Conservation (phyloP, 2,329 filamentous ascomycete genomes). For the Fusarium verticillioides region DNA sequence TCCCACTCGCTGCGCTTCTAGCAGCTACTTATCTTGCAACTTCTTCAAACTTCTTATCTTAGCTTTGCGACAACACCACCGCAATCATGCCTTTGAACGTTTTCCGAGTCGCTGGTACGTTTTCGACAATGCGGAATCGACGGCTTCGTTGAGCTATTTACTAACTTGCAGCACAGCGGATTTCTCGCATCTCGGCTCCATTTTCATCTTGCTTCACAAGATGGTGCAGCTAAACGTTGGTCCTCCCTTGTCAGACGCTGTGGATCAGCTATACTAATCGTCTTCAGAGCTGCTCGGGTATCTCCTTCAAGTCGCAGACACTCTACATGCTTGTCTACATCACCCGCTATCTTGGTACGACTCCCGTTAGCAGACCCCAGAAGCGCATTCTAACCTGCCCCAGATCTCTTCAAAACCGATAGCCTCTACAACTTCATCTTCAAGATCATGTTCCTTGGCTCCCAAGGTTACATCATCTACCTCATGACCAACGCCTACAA, state of each 20-base stretch:
- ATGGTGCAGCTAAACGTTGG: slow-evolving; percentile 92
- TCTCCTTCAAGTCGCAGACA: slow-evolving; percentile 98
- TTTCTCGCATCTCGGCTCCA: slow-evolving; percentile 93
- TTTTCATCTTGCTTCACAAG: slow-evolving; percentile 95
- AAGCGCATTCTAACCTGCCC: slow-evolving; percentile 4
- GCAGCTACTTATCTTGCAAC: slow-evolving; percentile 26
- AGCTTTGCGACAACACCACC: slow-evolving; percentile 29
- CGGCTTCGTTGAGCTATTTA: neutral
- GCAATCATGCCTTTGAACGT: slow-evolving; percentile 63
- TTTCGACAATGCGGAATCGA: slow-evolving; percentile 1
- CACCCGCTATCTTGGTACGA: slow-evolving; percentile 87
- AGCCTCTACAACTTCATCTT: slow-evolving; percentile 94
- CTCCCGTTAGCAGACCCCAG: neutral
- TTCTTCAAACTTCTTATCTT: slow-evolving; percentile 10
- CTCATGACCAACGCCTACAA: slow-evolving; percentile 98
- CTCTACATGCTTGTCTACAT: slow-evolving; percentile 95
- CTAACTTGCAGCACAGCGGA: slow-evolving; percentile 70
- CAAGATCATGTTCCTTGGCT: slow-evolving; percentile 93
- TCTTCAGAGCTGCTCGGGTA: slow-evolving; percentile 90
- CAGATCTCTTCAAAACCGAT: slow-evolving; percentile 86
- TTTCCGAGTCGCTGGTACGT: slow-evolving; percentile 67
- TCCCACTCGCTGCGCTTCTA: slow-evolving; percentile 30
- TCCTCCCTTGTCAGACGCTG: slow-evolving; percentile 15
- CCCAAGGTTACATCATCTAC: slow-evolving; percentile 94
- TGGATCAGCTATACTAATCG: slow-evolving; percentile 32